Evolutionary conservation across 257 asterid species (phyloP), one percentile per base, ranked within the genome.

Genomic region (Fraxinus quadrangulata): DNA sequence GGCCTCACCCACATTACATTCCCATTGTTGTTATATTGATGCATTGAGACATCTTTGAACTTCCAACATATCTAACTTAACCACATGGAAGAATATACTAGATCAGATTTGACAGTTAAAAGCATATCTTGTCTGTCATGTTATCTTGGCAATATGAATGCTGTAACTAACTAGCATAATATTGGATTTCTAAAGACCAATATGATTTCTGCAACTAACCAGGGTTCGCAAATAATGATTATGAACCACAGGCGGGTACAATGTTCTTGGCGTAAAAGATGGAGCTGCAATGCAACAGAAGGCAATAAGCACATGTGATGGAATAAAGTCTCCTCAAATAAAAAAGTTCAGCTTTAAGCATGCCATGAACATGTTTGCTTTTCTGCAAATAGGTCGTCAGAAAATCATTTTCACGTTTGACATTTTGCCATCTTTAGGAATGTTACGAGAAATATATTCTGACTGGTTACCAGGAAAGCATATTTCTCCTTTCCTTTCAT

Each of bases 281-380:
- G 92, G 85, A 88, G 85, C 92, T 88, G 88, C 79, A 77, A 71
- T n/a, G 23, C 61, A 81, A 65, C 59, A 66, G 34, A 12, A 19
- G 23, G 24, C 67, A 63, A 75, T 49, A 33, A 75, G 24, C 39
- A 75, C 37, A 40, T 56, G 37, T 47, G 24, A 47, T 33, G 13
- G 71, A 34, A 82, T 8, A 45, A 72, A 72, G 51, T 21, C 21
- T 49, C 70, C 67, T 21, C 77, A 75, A 42, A 28, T 30, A 37
- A 51, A 77, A 59, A 80, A 6, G 31, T 26, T 17, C 10, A 34
- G 19, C 14, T 16, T 40, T 13, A 54, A 54, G 65, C n/a, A 19
- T 19, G 26, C 6, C 65, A 54, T 54, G 65, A 54, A 17, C n/a
- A n/a, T 5, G 26, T n/a, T 54, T 54, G 26, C 26, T 54, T 54